Percentiles rank a stretch among this genome's conserved stretches.
These are phyloP conservation scores for Gossypium mustelinum DNA, from an alignment of 345 rosid genomes.

Conservation along the genomic window DNA sequence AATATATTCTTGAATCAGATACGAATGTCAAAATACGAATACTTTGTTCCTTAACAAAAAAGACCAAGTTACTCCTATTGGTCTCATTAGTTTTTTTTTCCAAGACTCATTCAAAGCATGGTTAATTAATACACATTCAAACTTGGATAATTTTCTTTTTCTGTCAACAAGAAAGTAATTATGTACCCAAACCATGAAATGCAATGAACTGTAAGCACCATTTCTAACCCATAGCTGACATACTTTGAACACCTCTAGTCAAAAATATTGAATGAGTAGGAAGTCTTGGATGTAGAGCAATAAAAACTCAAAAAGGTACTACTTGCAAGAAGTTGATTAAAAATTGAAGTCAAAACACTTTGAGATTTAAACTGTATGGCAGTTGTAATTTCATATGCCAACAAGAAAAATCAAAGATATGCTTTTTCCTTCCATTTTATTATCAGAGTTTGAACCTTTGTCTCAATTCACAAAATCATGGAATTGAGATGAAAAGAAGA, in stretches of 20 bases:
- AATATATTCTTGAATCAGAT: too few species aligned
- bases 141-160: not conserved
- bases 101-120: not conserved
- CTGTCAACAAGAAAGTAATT: not conserved
- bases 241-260: not conserved
- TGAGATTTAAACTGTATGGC: not conserved
- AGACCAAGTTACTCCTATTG: too few species aligned
- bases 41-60: too few species aligned
- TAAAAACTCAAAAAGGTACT: not conserved
- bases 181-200: not conserved
- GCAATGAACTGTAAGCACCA: not conserved
- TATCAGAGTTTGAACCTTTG: not conserved
- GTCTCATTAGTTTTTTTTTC: not conserved
- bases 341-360: not conserved
- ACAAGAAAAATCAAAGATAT: too few species aligned
- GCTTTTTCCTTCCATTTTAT: not conserved
- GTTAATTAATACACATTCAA: not conserved
- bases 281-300: not conserved
- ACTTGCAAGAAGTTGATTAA: not conserved
- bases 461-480: constrained; percentile 14
- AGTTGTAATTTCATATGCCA: too few species aligned
- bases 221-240: not conserved
- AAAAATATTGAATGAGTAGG: not conserved
- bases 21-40: too few species aligned
- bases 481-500: not conserved